phyloP scores from a whole-genome alignment of 2,329 filamentous ascomycete genomes.

The Ramularia endophylla region DNA sequence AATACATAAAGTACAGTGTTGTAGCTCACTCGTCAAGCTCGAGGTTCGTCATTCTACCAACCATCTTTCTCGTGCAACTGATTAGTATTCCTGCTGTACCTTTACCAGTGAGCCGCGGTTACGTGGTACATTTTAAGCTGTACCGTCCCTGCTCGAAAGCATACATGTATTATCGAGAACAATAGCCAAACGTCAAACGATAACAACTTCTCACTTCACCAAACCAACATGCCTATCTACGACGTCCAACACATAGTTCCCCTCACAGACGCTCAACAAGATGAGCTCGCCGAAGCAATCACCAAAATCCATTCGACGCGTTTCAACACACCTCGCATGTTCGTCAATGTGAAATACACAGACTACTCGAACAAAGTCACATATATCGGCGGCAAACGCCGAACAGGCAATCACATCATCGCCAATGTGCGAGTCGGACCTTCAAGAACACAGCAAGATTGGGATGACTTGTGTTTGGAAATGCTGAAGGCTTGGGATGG shows the following conservation, averaged over 20 bases:
- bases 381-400: slow-evolving; percentile 35
- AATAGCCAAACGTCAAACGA: too few species aligned
- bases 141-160: too few species aligned
- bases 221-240: slow-evolving; percentile 42
- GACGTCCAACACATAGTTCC: slow-evolving; percentile 35
- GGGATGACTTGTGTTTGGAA: slow-evolving; percentile 21
- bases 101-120: too few species aligned
- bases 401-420: slow-evolving; percentile 29
- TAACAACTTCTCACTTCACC: too few species aligned
- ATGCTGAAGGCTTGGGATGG: neutral
- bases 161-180: too few species aligned
- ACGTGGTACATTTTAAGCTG: too few species aligned
- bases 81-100: too few species aligned
- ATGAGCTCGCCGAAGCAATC: slow-evolving; percentile 35
- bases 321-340: slow-evolving; percentile 39
- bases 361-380: slow-evolving; percentile 17
- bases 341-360: slow-evolving; percentile 41
- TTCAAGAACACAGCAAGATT: slow-evolving; percentile 27
- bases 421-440: slow-evolving; percentile 33
- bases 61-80: too few species aligned
- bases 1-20: too few species aligned
- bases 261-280: slow-evolving; percentile 31
- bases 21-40: too few species aligned
- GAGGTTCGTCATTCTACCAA: too few species aligned
- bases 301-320: slow-evolving; percentile 38